Percentiles rank a stretch among this genome's conserved stretches.
Conservation (phyloP, 768 basidiomycete species). For the Russula compacta region DNA sequence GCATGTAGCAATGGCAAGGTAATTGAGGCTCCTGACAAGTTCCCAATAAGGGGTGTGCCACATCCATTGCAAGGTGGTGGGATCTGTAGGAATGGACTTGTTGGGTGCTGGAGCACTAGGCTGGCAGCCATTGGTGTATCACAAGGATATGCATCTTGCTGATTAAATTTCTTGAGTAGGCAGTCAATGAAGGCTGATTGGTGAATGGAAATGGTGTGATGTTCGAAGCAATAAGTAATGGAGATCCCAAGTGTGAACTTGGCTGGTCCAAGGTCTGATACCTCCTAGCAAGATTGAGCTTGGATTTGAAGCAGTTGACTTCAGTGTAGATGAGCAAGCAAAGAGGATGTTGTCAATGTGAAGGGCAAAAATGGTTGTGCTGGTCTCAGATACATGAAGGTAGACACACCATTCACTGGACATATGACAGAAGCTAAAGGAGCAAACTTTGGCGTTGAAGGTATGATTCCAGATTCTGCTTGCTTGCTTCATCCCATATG, state of each 20-base stretch:
- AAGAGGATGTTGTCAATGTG: background rate
- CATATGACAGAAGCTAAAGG: background rate
- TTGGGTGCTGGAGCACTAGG: too few species aligned
- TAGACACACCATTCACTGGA: background rate
- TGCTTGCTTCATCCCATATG: background rate
- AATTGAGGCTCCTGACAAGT: background rate
- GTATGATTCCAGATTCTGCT: background rate
- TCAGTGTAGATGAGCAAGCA: background rate
- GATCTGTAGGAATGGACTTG: too few species aligned
- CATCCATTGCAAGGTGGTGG: background rate
- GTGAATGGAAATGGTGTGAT: background rate
- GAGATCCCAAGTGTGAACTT: background rate
- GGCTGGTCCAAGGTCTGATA: background rate
- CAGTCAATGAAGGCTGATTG: background rate
- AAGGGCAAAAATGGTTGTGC: background rate
- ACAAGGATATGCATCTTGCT: too few species aligned
- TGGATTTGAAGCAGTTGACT: accelerated
- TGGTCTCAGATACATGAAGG: accelerated
- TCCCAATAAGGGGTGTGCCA: background rate
- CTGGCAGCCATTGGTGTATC: too few species aligned
- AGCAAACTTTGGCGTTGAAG: background rate
- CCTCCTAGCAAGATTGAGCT: background rate
- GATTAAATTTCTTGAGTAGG: too few species aligned
- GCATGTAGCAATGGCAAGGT: background rate
- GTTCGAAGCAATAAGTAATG: background rate